Percentiles rank a stretch among this genome's conserved stretches.
phyloP scores from a whole-genome alignment of 352 stramenopile genomes.

The Elongisporangium undulatum region DNA sequence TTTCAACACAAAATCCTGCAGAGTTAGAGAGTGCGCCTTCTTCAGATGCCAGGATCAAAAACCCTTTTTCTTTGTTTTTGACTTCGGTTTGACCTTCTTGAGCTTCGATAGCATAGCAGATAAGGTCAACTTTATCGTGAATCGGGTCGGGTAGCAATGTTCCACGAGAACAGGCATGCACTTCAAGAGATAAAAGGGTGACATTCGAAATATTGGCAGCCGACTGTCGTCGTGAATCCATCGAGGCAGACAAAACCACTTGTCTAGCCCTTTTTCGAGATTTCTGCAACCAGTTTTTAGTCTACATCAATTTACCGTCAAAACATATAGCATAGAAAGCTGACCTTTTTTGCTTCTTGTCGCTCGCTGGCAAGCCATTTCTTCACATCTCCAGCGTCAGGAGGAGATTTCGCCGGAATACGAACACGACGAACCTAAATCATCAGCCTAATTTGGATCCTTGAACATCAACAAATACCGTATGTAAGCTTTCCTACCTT shows the following conservation, averaged over 20 bases:
- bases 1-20: slow-evolving; percentile 32
- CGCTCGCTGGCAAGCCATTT: slow-evolving; percentile 23
- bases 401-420: slow-evolving; percentile 33
- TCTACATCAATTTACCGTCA: neutral
- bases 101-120: slow-evolving; percentile 70
- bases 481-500: neutral
- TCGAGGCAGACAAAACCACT: slow-evolving; percentile 1
- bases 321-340: neutral
- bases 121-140: slow-evolving; percentile 48
- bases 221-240: slow-evolving; percentile 7
- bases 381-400: slow-evolving; percentile 19
- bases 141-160: slow-evolving; percentile 68
- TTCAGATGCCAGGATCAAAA: slow-evolving; percentile 31
- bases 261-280: slow-evolving; percentile 3
- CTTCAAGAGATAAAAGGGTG: slow-evolving; percentile 75
- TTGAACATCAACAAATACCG: neutral
- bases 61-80: slow-evolving; percentile 48
- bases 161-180: slow-evolving; percentile 52
- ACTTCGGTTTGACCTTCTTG: slow-evolving; percentile 55
- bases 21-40: slow-evolving; percentile 13
- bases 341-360: slow-evolving; percentile 18
- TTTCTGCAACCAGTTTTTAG: neutral
- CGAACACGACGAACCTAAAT: slow-evolving; percentile 29
- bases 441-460: neutral
- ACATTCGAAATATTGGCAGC: slow-evolving; percentile 54